These are phyloP conservation scores for Lachnellula subtilissima DNA, from an alignment of 2,329 filamentous ascomycete species.

Conservation along the genomic window DNA sequence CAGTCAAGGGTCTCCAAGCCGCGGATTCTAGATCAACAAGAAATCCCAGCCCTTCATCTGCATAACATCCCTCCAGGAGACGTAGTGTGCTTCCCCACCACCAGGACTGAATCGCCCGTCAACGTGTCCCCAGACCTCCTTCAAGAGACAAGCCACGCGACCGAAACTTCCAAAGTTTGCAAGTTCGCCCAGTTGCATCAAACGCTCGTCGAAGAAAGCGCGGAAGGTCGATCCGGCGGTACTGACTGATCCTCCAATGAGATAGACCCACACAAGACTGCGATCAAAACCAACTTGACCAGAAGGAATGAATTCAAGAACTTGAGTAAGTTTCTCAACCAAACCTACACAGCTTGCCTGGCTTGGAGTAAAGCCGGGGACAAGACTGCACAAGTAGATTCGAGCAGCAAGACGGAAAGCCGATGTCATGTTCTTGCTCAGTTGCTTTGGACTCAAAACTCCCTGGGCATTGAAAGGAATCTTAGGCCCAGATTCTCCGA, in stretches of 20 bases:
- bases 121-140: constrained; percentile 75
- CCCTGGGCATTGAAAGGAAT: constrained; percentile 64
- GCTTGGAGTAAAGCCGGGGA: constrained; percentile 77
- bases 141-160: constrained; percentile 70
- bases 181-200: constrained; percentile 69
- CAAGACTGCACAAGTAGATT: constrained; percentile 94
- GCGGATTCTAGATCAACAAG: constrained; percentile 65
- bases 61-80: constrained; percentile 96
- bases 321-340: constrained; percentile 69
- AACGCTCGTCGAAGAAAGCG: constrained; percentile 69
- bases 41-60: constrained; percentile 87
- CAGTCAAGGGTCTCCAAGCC: constrained; percentile 14
- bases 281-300: constrained; percentile 82
- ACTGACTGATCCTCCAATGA: constrained; percentile 79
- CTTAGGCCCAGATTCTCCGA: constrained; percentile 51
- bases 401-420: constrained; percentile 89
- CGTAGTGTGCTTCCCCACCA: constrained; percentile 51
- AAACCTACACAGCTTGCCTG: constrained; percentile 71
- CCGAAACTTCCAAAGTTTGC: constrained; percentile 80
- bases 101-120: constrained; percentile 46
- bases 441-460: constrained; percentile 73
- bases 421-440: constrained; percentile 82
- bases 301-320: constrained; percentile 76
- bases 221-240: constrained; percentile 71
- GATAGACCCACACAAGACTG: constrained; percentile 86